Base-by-base conservation (phyloP, 2,329 filamentous ascomycete species). In the Sordariomycetes sp. region DNA sequence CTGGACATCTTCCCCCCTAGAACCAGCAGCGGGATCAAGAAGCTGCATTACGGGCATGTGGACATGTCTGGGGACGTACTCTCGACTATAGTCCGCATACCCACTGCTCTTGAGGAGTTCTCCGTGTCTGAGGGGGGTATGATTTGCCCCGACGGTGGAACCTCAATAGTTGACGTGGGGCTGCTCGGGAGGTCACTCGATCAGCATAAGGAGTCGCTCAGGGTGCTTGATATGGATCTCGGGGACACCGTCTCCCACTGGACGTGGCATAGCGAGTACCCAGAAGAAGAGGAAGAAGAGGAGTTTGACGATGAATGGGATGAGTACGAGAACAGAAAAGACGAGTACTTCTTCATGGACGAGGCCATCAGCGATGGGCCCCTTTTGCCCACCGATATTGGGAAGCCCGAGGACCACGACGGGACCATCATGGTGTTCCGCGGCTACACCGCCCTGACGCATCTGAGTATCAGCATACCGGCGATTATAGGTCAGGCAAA, bases 71-170 rank as follows among this genome's bases (percentile, higher is more conserved):
- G 35, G 2, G 24, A n/a, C 1, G 52, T 59, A n/a, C 37, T 62
- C 14, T 55, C 59, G 22, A 62, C 43, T 25, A 60, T 63, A 7
- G 51, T 63, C 25, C 60, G 59, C 14, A 55, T 59, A 12, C 61
- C 60, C 16, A 40, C 35, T 14, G 51, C 48, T n/a, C 58, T 62
- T 11, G 58, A 61, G 51, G 40, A 60, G 40, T 48, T 51, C 3
- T 53, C 52, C 16, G 12, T 61, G 12, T 59, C 58, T 37, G 54
- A 55, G 1, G 54, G 58, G 1, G 59, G 59, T 6, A 50, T 60
- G 1, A 18, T 20, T 20, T 40, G 32, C 8, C 0, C 46, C 16
- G 55, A 63, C 43, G 57, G 48, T 1, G 53, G 59, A 2, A 20
- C 10, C 6, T 51, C 58, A 3, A 20, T 32, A 0, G 8, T 60